Percentiles rank a stretch among this genome's conserved stretches.
Evolutionary conservation across 2,329 filamentous ascomycete species (phyloP).

Genomic region (Nannizziopsis arthrosporioides): DNA sequence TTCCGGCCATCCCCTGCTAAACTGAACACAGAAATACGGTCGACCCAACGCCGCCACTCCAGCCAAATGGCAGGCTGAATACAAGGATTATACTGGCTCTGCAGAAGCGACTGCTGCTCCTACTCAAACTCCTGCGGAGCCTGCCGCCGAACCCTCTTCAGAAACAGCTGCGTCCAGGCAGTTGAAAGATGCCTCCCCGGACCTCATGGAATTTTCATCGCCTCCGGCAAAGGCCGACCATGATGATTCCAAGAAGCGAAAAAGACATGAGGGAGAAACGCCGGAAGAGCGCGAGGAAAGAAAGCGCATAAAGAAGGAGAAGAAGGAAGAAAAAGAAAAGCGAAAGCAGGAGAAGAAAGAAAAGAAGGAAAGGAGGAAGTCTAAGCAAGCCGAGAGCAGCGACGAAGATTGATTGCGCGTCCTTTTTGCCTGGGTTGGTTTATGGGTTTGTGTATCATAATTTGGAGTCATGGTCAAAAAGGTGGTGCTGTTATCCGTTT

Average conservation of each 20-base stretch:
- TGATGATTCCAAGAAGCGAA: conserved; percentile 43
- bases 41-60: conserved; percentile 86
- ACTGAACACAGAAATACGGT: conserved; percentile 60
- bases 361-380: conserved; percentile 46
- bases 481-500: conserved; percentile 3
- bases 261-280: conserved; percentile 46
- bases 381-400: conserved; percentile 57
- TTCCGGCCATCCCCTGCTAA: no score
- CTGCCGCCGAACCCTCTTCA: conserved; percentile 37
- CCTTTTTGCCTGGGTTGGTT: conserved; percentile 10
- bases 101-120: conserved; percentile 26
- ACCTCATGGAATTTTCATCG: conserved; percentile 21
- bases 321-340: conserved; percentile 46
- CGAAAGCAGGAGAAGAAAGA: conserved; percentile 47
- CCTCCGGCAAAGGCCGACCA: conserved; percentile 28
- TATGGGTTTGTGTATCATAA: conserved; percentile 33
- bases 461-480: conserved; percentile 32
- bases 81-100: conserved; percentile 69
- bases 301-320: conserved; percentile 60
- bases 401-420: conserved; percentile 31
- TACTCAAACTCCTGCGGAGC: conserved; percentile 27
- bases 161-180: conserved; percentile 30
- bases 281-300: conserved; percentile 43
- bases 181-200: conserved; percentile 19
- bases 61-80: conserved; percentile 80